Conservation (phyloP, 2,329 filamentous ascomycete species). For the Aureobasidium sp. region DNA sequence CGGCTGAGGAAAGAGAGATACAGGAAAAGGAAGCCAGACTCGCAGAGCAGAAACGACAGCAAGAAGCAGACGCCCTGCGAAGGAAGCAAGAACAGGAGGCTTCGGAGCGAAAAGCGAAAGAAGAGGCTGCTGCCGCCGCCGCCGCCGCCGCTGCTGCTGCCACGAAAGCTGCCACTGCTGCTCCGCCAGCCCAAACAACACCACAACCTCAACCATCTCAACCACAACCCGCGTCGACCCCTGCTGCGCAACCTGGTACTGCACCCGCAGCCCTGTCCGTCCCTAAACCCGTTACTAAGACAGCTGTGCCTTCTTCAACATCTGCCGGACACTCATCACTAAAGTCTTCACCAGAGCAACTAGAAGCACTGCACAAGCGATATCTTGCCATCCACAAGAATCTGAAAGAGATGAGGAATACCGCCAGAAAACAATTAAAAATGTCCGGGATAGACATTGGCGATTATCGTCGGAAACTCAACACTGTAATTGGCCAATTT, state of each 20-base stretch:
- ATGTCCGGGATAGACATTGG: conserved; percentile 58
- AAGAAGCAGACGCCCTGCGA: conserved; percentile 12
- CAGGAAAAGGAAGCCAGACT: background rate
- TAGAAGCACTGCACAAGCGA: conserved; percentile 36
- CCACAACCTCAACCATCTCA: background rate
- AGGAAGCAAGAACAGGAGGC: conserved; percentile 20
- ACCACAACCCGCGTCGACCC: background rate
- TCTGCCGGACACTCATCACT: background rate
- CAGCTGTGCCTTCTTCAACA: background rate
- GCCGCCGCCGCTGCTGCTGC: conserved; percentile 26
- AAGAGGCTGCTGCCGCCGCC: conserved; percentile 17
- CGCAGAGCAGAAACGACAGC: conserved; percentile 11
- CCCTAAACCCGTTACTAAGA: background rate
- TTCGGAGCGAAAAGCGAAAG: conserved; percentile 20
- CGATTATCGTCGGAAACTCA: conserved; percentile 61
- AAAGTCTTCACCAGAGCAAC: conserved; percentile 18
- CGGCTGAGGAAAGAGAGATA: conserved; percentile 14
- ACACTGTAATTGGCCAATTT: conserved; percentile 64
- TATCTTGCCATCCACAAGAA: conserved; percentile 55
- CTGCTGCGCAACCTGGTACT: background rate
- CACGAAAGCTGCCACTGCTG: background rate
- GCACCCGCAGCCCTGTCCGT: background rate
- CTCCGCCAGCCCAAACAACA: background rate
- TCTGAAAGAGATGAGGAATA: conserved; percentile 52
- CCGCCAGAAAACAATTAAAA: conserved; percentile 47